A percentile compares a stretch with the other conserved stretches of the same genome.
Evolutionary conservation across 345 rosid species (phyloP).

Genomic region (Gossypium ekmanianum): DNA sequence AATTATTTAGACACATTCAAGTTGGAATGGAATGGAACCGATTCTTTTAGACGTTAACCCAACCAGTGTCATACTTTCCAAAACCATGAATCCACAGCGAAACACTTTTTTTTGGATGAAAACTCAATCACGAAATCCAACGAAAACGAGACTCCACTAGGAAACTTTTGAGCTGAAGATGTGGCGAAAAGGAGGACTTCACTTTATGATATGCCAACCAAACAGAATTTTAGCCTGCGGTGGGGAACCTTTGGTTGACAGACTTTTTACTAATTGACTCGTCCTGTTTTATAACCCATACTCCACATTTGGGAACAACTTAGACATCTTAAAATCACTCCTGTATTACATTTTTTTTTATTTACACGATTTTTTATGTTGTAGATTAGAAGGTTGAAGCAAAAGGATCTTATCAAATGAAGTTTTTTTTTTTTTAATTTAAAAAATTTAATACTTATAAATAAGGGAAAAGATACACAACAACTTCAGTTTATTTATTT

Average conservation of each 20-base stretch:
- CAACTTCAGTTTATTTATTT: too few relatives aligned
- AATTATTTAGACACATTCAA: background rate
- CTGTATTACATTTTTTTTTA: too few relatives aligned
- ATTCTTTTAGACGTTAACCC: background rate
- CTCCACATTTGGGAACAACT: background rate
- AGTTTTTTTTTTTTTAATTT: too few relatives aligned
- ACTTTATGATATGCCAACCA: slow-evolving; percentile 7
- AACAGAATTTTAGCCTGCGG: background rate
- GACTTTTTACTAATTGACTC: background rate
- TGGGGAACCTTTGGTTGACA: background rate
- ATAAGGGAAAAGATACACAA: too few relatives aligned
- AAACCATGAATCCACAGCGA: background rate
- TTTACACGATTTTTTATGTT: too few relatives aligned
- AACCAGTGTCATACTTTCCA: background rate
- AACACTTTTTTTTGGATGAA: too few relatives aligned
- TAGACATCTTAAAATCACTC: too few relatives aligned
- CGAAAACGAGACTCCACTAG: too few relatives aligned
- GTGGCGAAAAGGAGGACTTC: slow-evolving; percentile 13
- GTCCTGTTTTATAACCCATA: background rate
- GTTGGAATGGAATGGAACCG: background rate
- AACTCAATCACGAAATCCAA: too few relatives aligned
- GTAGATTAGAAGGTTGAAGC: too few relatives aligned
- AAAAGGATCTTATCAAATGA: too few relatives aligned
- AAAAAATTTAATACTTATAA: too few relatives aligned
- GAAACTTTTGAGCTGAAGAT: background rate